Evolutionary conservation across 495 filamentous ascomycete genomes (phyloP).

Genomic region (Haplographium delicatum): DNA sequence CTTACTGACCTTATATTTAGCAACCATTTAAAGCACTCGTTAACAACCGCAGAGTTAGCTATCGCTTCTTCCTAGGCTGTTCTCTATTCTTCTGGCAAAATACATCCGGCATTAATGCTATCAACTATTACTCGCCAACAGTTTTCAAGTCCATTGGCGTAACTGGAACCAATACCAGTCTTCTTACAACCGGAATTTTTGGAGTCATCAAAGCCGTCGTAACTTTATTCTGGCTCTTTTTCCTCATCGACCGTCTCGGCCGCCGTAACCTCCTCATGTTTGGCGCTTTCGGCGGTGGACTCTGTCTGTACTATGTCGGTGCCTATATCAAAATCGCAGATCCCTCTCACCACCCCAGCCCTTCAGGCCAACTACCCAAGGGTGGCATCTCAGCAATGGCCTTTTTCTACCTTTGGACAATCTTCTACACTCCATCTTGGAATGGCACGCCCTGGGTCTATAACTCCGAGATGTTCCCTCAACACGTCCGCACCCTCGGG

Average conservation of each 20-base stretch:
- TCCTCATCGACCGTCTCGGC: constrained; percentile 67
- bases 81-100: constrained; percentile 68
- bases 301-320: constrained; percentile 56
- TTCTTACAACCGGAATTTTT: constrained; percentile 60
- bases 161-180: constrained; percentile 39
- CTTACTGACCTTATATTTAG: constrained; percentile 31
- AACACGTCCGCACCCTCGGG: constrained; percentile 58
- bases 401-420: constrained; percentile 76
- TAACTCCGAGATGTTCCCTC: constrained; percentile 60
- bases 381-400: constrained; percentile 67
- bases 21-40: constrained; percentile 56
- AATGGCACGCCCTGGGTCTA: constrained; percentile 67
- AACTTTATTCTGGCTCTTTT: constrained; percentile 54
- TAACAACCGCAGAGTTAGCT: constrained; percentile 41
- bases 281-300: constrained; percentile 45
- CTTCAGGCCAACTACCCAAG: constrained; percentile 33
- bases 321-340: constrained; percentile 48
- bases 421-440: constrained; percentile 70
- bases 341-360: constrained; percentile 36
- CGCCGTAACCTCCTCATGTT: constrained; percentile 42
- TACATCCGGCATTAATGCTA: constrained; percentile 31
- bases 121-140: constrained; percentile 67
- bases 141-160: constrained; percentile 63
- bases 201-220: constrained; percentile 54
- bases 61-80: constrained; percentile 61